Evolutionary conservation across 352 stramenopile genomes (phyloP), one percentile per base, ranked within the genome.

Genomic region (Globisporangium paroecandrum): DNA sequence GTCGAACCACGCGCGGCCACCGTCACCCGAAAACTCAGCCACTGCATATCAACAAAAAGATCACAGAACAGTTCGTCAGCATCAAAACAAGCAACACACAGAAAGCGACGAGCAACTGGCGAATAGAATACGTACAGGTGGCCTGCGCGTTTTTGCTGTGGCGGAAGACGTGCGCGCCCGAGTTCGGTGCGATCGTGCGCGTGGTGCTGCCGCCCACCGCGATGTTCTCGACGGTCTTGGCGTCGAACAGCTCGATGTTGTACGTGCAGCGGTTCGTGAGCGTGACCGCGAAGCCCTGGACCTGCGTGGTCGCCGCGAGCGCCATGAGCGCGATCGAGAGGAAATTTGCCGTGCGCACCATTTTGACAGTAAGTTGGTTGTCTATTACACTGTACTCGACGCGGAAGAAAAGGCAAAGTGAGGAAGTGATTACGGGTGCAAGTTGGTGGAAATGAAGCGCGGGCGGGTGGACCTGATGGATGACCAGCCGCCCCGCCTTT

Each of bases 11-110:
- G 76, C 71, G 41, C 67, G 72, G 36, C 74, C 76, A 49, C 73
- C 76, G 56, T 87, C 79, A 3, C 71, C 76, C 20, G 84, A 91
- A 59, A 93, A 93, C 68, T 92, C 84, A 36, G 82, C 82, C 51
- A 90, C 77, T 84, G 57, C 46, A 68, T 0, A 36, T 20, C 13
- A 64, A 12, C 12, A 59, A 7, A 72, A 2, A 53, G 0, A 65
- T 24, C 9, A 53, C 25, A 60, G 1, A 18, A 20, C 1, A 27
- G 4, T 62, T 62, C 2, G 65, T 62, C 58, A 62, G 27, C 53
- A 46, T 20, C 20, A 12, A 69, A 20, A 51, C n/a, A n/a, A 43
- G 4, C 49, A 32, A 68, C 15, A 20, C 24, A 61, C 22, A 57
- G 8, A 64, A 38, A 51, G 6, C 29, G 3, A 29, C 10, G 46